Base-by-base conservation (phyloP, 2,329 filamentous ascomycete species). In the Fusarium hostae region DNA sequence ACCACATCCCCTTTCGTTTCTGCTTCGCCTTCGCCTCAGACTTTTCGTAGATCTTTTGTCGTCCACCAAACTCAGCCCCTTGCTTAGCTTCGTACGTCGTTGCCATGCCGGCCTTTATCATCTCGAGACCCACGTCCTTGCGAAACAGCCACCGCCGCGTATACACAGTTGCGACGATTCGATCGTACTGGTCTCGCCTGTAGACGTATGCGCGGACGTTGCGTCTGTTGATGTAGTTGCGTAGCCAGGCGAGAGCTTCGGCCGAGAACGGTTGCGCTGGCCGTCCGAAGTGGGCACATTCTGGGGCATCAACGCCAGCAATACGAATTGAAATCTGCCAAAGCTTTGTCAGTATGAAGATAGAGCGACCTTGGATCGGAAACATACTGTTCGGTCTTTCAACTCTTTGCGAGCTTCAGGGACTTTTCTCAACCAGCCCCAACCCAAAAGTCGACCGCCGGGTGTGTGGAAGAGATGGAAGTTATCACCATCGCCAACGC, bases 401-500 rank as follows among this genome's bases (percentile, higher is more conserved):
- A 97, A 82, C 34, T 90, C 88, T 63, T 91, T 88, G 78, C 87
- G 91, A 63, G 87, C 89, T 16, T 83, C 86, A 2, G 94, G 95
- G 10, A 97, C 87, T 64, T 83, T 90, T 77, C 94, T 91, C 71
- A 96, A 78, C 94, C 94, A 97, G n/a, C 92, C 94, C 96, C 96
- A 99, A 58, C 96, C 96, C 15, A 92, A 87, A 56, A 95, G 81
- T 72, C 90, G 87, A 15, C 96, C 96, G n/a, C 95, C 95, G 0
- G 96, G 96, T 0, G 94, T 98, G 81, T 99, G 96, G 80, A 92
- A 99, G 51, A 99, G 81, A 75, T 96, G 92, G 80, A 99, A 98
- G 79, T 95, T 95, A 81, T 99, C 96, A 7, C 94, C 97, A 86
- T 99, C 96, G 44, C 97, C 96, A 28, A 99, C 96, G 75, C 93